A percentile compares a stretch with the other conserved stretches of the same genome.
Evolutionary conservation across 2,329 filamentous ascomycete species (phyloP).

Genomic region (Aureobasidium leucospermi): DNA sequence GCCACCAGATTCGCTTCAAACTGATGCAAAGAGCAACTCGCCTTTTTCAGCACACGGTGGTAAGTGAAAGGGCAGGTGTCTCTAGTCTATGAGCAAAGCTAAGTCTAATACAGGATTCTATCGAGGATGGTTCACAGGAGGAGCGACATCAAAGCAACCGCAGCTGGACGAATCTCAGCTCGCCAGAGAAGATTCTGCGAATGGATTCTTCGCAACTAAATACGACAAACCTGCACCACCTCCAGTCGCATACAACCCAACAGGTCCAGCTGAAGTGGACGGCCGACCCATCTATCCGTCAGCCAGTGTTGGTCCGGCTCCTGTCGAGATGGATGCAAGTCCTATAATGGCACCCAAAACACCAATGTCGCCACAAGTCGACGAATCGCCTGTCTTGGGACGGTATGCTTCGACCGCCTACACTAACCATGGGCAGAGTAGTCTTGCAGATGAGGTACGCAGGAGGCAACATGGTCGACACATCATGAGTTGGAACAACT

Average conservation of each 20-base stretch:
- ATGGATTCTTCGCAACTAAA: not conserved
- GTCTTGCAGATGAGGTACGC: slow-evolving; percentile 10
- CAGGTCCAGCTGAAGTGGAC: slow-evolving; percentile 3
- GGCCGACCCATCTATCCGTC: slow-evolving; percentile 3
- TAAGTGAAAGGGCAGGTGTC: slow-evolving; percentile 14
- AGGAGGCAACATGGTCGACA: slow-evolving; percentile 20
- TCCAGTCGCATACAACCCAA: not conserved
- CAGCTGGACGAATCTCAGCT: not conserved
- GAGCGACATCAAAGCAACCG: not conserved
- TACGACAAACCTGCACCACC: not conserved
- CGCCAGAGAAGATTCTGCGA: slow-evolving; percentile 4
- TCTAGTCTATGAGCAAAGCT: not conserved
- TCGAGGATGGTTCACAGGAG: not conserved
- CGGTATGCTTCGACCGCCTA: not conserved
- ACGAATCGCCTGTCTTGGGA: slow-evolving; percentile 21
- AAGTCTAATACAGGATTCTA: slow-evolving; percentile 2
- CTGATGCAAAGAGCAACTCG: slow-evolving; percentile 16
- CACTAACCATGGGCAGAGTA: not conserved
- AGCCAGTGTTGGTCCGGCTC: not conserved
- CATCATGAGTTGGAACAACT: slow-evolving; percentile 22
- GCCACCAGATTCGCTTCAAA: slow-evolving; percentile 16
- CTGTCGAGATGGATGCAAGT: slow-evolving; percentile 9
- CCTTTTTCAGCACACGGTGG: slow-evolving; percentile 24
- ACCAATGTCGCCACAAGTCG: not conserved
- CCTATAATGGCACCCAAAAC: slow-evolving; percentile 6